Base-by-base conservation (phyloP, 1,139 yeast genomes). In the Citeromyces hawaiiensis region DNA sequence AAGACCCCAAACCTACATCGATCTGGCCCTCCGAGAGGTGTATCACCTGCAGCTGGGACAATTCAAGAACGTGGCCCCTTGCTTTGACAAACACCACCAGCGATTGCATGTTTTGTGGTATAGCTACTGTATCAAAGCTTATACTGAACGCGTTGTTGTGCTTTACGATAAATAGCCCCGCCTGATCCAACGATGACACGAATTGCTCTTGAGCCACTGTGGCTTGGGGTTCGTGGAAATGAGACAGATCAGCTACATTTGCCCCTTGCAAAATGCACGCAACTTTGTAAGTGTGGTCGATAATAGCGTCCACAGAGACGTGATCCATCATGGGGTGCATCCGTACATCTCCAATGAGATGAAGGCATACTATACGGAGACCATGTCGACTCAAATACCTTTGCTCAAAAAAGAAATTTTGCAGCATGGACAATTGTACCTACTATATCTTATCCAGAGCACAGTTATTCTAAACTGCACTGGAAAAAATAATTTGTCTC, bases 1-100 rank as follows among this genome's bases (percentile, higher is more conserved):
- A 59, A 0, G 74, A 61, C 47, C 76, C 66, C n/a, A 86, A 52
- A 27, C 69, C 67, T 42, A 80, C 83, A 46, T 39, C 13, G 44
- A 42, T 13, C 32, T 39, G 14, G 36, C 32, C 30, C 31, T 37
- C 47, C 1, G 59, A 56, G 2, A 57, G 40, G 39, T 53, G 51
- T 14, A 55, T 41, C 1, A 59, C 55, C 15, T 72, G 76, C 9
- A 75, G 48, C 47, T 72, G 77, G 2, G 56, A 44, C n/a, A 57
- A 60, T n/a, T 68, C 45, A 2, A 62, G 46, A 3, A 37, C 29
- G 7, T 51, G 51, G 1, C 68, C 70, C 33, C 60, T 63, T 8
- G 61, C 63, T 46, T 75, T 75, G 37, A 74, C 63, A 17, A 73
- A 45, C 1, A 70, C 71, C 14, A 64, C 31, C 8, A 36, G 30